These are phyloP conservation scores for Crithidia expoeki DNA, from an alignment of 208 protist species.

Conservation along the genomic window DNA sequence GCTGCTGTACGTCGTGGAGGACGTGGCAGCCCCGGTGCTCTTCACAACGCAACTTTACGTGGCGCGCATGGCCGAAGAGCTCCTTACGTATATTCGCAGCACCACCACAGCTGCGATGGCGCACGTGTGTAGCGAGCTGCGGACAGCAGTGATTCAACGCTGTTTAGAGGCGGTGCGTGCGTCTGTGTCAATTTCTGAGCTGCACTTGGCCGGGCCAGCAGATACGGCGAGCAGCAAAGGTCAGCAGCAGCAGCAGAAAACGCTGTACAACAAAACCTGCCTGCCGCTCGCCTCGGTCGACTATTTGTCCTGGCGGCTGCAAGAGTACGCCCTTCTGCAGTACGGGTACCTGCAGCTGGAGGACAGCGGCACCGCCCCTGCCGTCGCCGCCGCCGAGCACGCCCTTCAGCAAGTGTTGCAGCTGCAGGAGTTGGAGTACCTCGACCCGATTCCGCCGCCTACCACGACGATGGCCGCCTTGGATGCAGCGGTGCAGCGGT, in stretches of 20 bases:
- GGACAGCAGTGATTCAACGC: conserved; percentile 8
- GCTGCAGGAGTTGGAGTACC: conserved; percentile 72
- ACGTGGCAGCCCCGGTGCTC: conserved; percentile 56
- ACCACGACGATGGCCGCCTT: conserved; percentile 40
- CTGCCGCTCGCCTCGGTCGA: conserved; percentile 67
- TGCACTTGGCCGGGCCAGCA: conserved; percentile 8
- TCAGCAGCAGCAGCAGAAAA: conserved; percentile 1
- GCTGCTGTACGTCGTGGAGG: conserved; percentile 40
- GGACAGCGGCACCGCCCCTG: conserved; percentile 38
- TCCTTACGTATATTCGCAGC: conserved; percentile 36
- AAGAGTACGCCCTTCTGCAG: conserved; percentile 66
- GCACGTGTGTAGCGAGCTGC: conserved; percentile 6
- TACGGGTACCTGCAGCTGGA: conserved; percentile 54
- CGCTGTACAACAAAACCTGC: conserved; percentile 21
- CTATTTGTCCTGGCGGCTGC: conserved; percentile 76
- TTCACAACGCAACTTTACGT: conserved; percentile 60
- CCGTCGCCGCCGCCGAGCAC: conserved; percentile 49
- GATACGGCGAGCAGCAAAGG: not conserved
- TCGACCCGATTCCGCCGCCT: conserved; percentile 72
- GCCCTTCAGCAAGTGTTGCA: conserved; percentile 54
- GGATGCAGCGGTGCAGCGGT: conserved; percentile 47
- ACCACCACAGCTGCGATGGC: conserved; percentile 13
- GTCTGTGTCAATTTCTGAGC: conserved; percentile 31
- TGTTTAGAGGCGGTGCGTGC: conserved; percentile 26
- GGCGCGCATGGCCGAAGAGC: conserved; percentile 69